phyloP scores from a whole-genome alignment of 371 early-diverging fungal species.

The Haplosporangium sp. region DNA sequence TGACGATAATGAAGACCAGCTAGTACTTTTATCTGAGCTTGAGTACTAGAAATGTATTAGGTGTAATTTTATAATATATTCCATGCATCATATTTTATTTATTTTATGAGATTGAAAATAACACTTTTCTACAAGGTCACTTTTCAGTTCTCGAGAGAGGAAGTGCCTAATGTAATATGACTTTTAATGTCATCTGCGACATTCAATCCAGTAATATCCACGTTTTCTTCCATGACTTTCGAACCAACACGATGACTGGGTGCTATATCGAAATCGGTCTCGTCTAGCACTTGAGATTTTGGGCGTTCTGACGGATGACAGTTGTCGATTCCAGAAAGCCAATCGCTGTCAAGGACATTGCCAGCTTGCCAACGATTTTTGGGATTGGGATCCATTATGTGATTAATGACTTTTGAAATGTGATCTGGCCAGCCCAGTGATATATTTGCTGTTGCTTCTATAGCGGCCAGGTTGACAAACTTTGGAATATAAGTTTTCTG shows the following conservation, averaged over 20 bases:
- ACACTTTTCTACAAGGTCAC: not conserved
- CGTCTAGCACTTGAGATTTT: constrained; percentile 26
- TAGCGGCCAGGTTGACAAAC: constrained; percentile 18
- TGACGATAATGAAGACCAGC: constrained; percentile 19
- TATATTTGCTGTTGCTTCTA: constrained; percentile 17
- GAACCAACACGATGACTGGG: constrained; percentile 44
- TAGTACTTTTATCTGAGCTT: constrained; percentile 36
- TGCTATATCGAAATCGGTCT: constrained; percentile 22
- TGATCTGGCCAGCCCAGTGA: constrained; percentile 32
- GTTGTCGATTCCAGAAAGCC: constrained; percentile 60
- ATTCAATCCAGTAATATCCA: constrained; percentile 14
- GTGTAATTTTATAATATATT: not conserved
- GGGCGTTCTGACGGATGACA: constrained; percentile 60
- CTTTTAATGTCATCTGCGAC: constrained; percentile 18
- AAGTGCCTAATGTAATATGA: not conserved
- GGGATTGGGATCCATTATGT: constrained; percentile 63
- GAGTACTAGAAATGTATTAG: constrained; percentile 17
- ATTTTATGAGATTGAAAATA: not conserved
- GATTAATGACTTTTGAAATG: constrained; percentile 34
- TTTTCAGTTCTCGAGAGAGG: not conserved
- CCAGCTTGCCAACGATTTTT: constrained; percentile 60
- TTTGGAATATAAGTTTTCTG: not conserved
- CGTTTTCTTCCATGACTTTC: constrained; percentile 19
- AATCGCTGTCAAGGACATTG: constrained; percentile 58
- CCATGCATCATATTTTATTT: not conserved